These are phyloP conservation scores for Penicillium sclerotiorum DNA, from an alignment of 2,329 filamentous ascomycete species.

Conservation along the genomic window DNA sequence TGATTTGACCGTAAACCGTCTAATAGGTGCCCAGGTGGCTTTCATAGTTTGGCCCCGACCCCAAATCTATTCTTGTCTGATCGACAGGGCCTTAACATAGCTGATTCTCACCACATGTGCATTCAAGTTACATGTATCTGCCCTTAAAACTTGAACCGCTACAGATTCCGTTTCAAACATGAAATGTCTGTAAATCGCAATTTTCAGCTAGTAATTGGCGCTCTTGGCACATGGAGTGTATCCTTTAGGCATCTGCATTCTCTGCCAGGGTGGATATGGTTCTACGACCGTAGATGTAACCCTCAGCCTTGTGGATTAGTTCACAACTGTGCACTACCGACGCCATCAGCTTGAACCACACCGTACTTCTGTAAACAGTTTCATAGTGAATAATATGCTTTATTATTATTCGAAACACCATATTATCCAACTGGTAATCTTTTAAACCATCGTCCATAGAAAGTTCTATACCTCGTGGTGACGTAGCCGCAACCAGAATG, in stretches of 20 bases:
- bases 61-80: slow-evolving; percentile 4
- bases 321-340: too few relatives aligned
- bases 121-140: too few relatives aligned
- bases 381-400: too few relatives aligned
- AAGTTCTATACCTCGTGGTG: slow-evolving; percentile 15
- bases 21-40: background rate
- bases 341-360: too few relatives aligned
- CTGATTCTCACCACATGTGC: too few relatives aligned
- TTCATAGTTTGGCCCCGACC: slow-evolving; percentile 2
- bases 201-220: background rate
- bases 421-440: background rate
- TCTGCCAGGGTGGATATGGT: background rate
- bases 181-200: background rate
- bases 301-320: slow-evolving; percentile 4
- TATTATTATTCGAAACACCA: too few relatives aligned
- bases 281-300: background rate
- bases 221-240: slow-evolving; percentile 8
- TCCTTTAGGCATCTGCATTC: slow-evolving; percentile 17
- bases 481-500: slow-evolving; percentile 23
- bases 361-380: too few relatives aligned
- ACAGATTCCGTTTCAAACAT: too few relatives aligned
- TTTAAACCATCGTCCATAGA: too few relatives aligned
- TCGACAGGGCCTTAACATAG: slow-evolving; percentile 2
- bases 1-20: too few relatives aligned
- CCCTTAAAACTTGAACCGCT: too few relatives aligned